Conservation (phyloP, 345 rosid genomes). For the Pistacia vera region DNA sequence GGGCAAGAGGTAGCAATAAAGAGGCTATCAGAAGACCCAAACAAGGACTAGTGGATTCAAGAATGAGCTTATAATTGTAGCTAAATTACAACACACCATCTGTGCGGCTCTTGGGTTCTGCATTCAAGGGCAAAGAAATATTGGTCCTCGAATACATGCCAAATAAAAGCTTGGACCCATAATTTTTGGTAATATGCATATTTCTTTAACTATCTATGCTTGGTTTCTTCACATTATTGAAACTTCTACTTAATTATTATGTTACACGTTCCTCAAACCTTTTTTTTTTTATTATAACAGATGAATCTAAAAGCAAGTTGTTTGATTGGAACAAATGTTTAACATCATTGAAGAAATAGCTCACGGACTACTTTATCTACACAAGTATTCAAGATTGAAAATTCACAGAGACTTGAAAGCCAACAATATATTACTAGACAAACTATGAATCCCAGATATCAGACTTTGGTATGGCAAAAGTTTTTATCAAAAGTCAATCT, state of each 20-base stretch:
- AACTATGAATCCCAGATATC: slow-evolving; percentile 19
- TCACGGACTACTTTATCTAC: too few relatives aligned
- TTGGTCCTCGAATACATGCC: slow-evolving; percentile 18
- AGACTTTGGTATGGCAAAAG: slow-evolving; percentile 26
- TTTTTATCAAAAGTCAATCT: background rate
- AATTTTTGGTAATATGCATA: slow-evolving; percentile 8
- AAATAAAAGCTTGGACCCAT: slow-evolving; percentile 15
- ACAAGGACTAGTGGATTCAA: slow-evolving; percentile 15
- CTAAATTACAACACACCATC: too few relatives aligned
- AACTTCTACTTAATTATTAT: too few relatives aligned
- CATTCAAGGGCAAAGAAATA: slow-evolving; percentile 21
- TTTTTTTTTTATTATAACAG: background rate
- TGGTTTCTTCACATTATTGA: too few relatives aligned
- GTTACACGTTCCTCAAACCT: too few relatives aligned
- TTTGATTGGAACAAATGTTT: too few relatives aligned
- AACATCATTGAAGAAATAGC: too few relatives aligned
- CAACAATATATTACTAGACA: background rate
- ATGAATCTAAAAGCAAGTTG: background rate
- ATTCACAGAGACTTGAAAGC: background rate
- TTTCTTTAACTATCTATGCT: background rate
- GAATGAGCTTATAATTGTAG: slow-evolving; percentile 31
- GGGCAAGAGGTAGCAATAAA: too few relatives aligned
- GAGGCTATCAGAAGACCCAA: slow-evolving; percentile 11
- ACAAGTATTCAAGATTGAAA: background rate
- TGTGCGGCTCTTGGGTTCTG: slow-evolving; percentile 21